Conservation (phyloP, 176 grass and related monocot species). For the Carex cristatella region DNA sequence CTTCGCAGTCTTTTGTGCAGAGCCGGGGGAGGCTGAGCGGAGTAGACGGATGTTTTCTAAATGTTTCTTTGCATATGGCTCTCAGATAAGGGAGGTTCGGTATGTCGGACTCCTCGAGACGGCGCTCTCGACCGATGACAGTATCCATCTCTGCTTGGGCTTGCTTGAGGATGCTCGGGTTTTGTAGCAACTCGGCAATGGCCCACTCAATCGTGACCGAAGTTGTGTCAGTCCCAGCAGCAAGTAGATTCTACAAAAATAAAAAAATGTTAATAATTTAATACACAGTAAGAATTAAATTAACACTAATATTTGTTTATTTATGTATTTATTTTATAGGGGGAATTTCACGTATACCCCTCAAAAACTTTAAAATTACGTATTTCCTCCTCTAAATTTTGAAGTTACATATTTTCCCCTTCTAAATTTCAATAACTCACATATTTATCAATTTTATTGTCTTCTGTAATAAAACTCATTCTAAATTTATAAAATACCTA, state of each 20-base stretch:
- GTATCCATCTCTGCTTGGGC: slow-evolving; percentile 22
- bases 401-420: too few relatives aligned
- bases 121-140: slow-evolving; percentile 16
- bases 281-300: background rate
- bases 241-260: slow-evolving; percentile 26
- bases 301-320: background rate
- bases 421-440: too few relatives aligned
- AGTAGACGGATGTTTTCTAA: slow-evolving; percentile 31
- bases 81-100: slow-evolving; percentile 21
- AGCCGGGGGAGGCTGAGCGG: slow-evolving; percentile 21
- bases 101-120: slow-evolving; percentile 28
- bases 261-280: background rate
- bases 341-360: too few relatives aligned
- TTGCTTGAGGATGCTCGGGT: slow-evolving; percentile 21
- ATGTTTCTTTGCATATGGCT: slow-evolving; percentile 34
- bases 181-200: slow-evolving; percentile 24
- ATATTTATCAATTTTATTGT: too few relatives aligned
- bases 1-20: slow-evolving; percentile 17
- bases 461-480: too few relatives aligned
- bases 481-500: too few relatives aligned
- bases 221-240: slow-evolving; percentile 30
- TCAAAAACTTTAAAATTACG: too few relatives aligned
- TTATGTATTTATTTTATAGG: background rate
- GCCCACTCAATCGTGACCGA: slow-evolving; percentile 31
- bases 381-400: too few relatives aligned